Base-by-base conservation (phyloP, 2,329 filamentous ascomycete species). In the Cercospora citrullina region DNA sequence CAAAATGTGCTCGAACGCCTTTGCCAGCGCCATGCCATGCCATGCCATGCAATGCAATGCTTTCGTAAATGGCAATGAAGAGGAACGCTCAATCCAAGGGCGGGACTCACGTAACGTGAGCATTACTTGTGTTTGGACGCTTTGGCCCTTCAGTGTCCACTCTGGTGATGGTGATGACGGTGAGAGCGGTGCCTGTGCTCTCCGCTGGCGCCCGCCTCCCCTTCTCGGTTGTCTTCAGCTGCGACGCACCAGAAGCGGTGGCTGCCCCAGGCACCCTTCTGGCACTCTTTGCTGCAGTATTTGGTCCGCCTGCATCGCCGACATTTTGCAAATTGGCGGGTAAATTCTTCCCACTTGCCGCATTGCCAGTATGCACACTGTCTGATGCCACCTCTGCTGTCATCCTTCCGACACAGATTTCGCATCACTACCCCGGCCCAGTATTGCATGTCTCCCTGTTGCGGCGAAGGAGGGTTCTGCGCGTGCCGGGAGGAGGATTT, bases 351-450 rank as follows among this genome's bases (percentile, higher is more conserved):
- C 95, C 95, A 99, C 79, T 96, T 97, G 69, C 94, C 94, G 79
- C 95, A 99, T 80, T 97, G 90, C 82, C 96, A 99, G 82, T 97
- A 97, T 64, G 95, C 95, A 79, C 95, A 99, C 79, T 99, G 95
- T 66, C 95, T 87, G 73, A 99, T 98, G 68, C 95, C 95, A 51
- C 95, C 95, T 59, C 92, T 87, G 10, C 91, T 92, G 78, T 99
- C 95, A 78, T 99, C 95, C 82, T 99, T 99, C 72, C 95, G 92
- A 84, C 95, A 99, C 60, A 99, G 87, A 78, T 99, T 99, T 72
- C 95, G 88, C 95, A 99, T 99, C 57, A 99, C 95, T 16, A 99
- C 95, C 70, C 94, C 95, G 18, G 95, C 95, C 95, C 95, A 99
- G 83, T 99, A 99, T 80, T 97, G 94, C 95, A 99, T 99, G 68